Base-by-base conservation (phyloP, 208 protist species). In the Crithidia bombi region DNA sequence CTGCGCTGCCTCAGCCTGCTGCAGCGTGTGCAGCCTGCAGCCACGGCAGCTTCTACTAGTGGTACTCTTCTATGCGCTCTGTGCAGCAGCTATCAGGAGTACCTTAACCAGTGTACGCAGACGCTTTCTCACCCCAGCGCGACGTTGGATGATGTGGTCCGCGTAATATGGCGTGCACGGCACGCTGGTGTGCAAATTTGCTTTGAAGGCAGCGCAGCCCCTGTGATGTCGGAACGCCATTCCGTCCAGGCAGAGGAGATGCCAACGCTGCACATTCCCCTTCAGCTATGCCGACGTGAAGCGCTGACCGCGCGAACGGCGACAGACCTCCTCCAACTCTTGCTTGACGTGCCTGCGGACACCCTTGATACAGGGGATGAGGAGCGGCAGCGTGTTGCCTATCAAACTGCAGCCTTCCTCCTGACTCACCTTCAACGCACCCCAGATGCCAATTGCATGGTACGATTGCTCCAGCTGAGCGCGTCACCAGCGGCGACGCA, bases 81-180 rank as follows among this genome's bases (percentile, higher is more conserved):
- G 32, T 76, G 70, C 19, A 19, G 39, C 15, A 41, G 32, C 17
- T 76, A 66, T 54, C 62, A 76, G 33, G 7, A 50, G 12, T 43
- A 59, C 38, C 33, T 75, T 5, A 4, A 28, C 11, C 30, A 39
- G 30, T 35, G 44, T 11, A 41, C 33, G 39, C 39, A 35, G 17
- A 15, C 41, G n/a, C n/a, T n/a, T n/a, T n/a, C 9, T 9, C 36
- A 15, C 44, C 21, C 19, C 21, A 21, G 17, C 33, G 11, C 15
- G 17, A 12, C 19, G 0, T 35, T 61, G 14, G 44, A 49, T 12
- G 38, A 36, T 9, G 36, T 61, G 6, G 61, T 70, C n/a, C 70
- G 49, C 11, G 64, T 70, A 19, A n/a, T 66, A 25, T 35, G 55
- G 36, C 63, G 62, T 0, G 70, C 63, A 3, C 26, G 51, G 9